Base-by-base conservation (phyloP, 2,329 filamentous ascomycete genomes). In the Lasiodiplodia sp. region DNA sequence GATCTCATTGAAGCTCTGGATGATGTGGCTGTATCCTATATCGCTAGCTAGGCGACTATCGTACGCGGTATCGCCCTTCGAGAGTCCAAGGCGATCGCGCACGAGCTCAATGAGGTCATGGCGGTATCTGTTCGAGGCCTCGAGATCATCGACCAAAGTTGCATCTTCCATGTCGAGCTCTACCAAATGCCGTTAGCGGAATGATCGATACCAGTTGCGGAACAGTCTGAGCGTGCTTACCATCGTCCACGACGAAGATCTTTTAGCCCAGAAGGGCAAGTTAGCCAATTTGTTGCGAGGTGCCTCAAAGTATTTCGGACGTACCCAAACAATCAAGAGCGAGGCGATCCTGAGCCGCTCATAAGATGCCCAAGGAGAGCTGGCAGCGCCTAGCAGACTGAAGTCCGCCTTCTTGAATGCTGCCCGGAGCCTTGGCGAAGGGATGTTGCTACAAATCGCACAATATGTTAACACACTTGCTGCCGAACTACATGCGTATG, bases 311-410 rank as follows among this genome's bases (percentile, higher is more conserved):
- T 11, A 47, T 47, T n/a, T 21, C 18, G 44, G 44, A 47, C 44
- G 16, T 38, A 58, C 55, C 55, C 55, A 58, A n/a, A 58, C 25
- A 58, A 34, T 58, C 55, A 58, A 18, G 16, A 58, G 44, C 44
- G 44, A 47, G 44, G 44, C 18, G 11, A 47, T 21, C 44, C 8
- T 47, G 8, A 47, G 44, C 44, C 44, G 44, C 8, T 47, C 44
- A 47, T 47, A 47, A 18, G 44, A 47, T 47, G 44, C 44, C 18
- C 18, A 47, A 11, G 44, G 44, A 47, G 44, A 47, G 44, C 44
- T 47, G 11, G 44, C 44, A 11, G 44, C 3, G 7, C 44, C 44
- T 4, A 47, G n/a, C n/a, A 47, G 44, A 47, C 44, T 47, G 44
- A 47, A 47, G 44, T 47, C 44, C 7, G 44, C 44, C n/a, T 47